These are phyloP conservation scores for Vaccinium corymbosum DNA, from an alignment of 148 eudicot species.

Conservation along the genomic window DNA sequence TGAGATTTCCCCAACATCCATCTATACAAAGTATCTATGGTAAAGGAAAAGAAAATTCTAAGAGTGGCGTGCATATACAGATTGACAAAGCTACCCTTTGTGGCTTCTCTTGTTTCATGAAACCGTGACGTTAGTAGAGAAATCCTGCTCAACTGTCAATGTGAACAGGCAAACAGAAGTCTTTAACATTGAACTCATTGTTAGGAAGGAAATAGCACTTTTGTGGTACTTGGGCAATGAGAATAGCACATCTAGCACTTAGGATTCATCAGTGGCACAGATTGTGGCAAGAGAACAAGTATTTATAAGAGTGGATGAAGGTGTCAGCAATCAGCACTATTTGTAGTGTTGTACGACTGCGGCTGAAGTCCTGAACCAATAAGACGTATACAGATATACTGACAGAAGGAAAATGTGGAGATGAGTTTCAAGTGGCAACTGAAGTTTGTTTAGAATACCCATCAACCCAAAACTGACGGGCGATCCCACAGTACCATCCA, in stretches of 20 bases:
- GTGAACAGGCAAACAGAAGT: not conserved
- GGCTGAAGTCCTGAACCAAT: not conserved
- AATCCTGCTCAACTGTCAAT: not conserved
- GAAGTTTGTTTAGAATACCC: not conserved
- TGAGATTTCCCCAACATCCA: not conserved
- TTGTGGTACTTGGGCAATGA: not conserved
- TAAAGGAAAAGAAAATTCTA: not conserved
- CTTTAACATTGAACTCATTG: not conserved
- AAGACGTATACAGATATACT: not conserved
- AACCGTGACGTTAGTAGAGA: not conserved
- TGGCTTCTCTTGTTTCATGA: not conserved
- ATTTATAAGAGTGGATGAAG: not conserved
- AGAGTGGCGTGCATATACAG: not conserved
- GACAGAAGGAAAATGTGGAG: not conserved
- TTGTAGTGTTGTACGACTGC: not conserved
- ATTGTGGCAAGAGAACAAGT: not conserved
- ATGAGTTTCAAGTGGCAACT: not conserved
- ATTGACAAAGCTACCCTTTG: not conserved
- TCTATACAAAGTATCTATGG: not conserved
- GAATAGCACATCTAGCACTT: not conserved
- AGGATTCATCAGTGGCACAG: not conserved
- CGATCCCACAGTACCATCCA: not conserved
- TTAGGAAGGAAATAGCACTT: not conserved
- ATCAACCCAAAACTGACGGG: not conserved
- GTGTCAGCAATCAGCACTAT: not conserved